These are phyloP conservation scores for Rhynchosporium secalis DNA, from an alignment of 2,329 filamentous ascomycete species.

Conservation along the genomic window DNA sequence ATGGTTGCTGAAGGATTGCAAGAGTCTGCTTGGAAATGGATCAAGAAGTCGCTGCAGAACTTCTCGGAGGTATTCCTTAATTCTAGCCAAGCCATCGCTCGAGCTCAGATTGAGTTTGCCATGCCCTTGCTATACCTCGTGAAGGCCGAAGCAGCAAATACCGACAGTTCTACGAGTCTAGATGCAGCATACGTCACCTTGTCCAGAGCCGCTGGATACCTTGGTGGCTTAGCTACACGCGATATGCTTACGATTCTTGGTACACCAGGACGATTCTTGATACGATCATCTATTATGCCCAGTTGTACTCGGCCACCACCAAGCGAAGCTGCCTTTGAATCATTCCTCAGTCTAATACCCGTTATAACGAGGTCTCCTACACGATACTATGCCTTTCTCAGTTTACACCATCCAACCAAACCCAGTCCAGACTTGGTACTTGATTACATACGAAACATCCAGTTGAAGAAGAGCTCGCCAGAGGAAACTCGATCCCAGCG, in stretches of 20 bases:
- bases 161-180: slow-evolving; percentile 15
- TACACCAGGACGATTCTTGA: slow-evolving; percentile 19
- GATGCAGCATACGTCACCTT: slow-evolving; percentile 29
- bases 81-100: slow-evolving; percentile 4
- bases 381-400: slow-evolving; percentile 26
- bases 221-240: slow-evolving; percentile 11
- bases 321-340: slow-evolving; percentile 27
- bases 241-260: slow-evolving; percentile 19
- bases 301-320: slow-evolving; percentile 13
- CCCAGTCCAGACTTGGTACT: slow-evolving; percentile 31
- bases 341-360: slow-evolving; percentile 27
- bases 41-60: slow-evolving; percentile 28
- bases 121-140: slow-evolving; percentile 27
- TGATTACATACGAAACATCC: slow-evolving; percentile 20
- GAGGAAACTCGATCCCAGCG: neutral
- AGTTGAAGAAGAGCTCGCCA: neutral
- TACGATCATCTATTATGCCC: slow-evolving; percentile 14
- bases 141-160: slow-evolving; percentile 20
- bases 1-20: slow-evolving; percentile 38
- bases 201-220: slow-evolving; percentile 23
- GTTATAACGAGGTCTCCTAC: slow-evolving; percentile 10
- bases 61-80: slow-evolving; percentile 9
- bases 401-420: slow-evolving; percentile 33
- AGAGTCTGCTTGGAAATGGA: slow-evolving; percentile 36
- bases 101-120: slow-evolving; percentile 15